A percentile compares a stretch with the other conserved stretches of the same genome.
Evolutionary conservation across 345 rosid species (phyloP).

Genomic region (Melaleuca quinquenervia): DNA sequence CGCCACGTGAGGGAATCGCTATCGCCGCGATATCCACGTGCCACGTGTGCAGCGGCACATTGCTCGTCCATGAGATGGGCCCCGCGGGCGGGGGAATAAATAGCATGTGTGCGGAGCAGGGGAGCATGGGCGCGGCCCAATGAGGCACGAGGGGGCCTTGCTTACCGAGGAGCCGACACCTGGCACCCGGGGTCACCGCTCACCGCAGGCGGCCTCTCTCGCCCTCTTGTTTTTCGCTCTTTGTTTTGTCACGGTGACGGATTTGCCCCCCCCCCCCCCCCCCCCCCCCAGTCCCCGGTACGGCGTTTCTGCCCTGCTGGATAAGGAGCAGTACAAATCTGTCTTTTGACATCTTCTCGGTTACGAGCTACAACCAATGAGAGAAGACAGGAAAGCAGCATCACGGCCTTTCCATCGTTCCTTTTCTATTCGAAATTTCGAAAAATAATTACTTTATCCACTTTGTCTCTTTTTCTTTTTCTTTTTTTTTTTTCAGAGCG

Average conservation of each 20-base stretch:
- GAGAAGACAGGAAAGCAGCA: neutral
- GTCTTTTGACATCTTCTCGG: neutral
- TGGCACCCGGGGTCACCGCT: constrained; percentile 23
- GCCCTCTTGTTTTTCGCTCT: neutral
- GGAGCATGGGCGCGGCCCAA: neutral
- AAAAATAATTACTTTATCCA: neutral
- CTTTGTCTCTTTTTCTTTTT: neutral
- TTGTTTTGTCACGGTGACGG: neutral
- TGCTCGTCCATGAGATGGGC: neutral
- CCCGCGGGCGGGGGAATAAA: neutral
- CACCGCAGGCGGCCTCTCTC: neutral
- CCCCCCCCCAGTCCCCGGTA: neutral
- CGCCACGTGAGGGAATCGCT: constrained; percentile 16
- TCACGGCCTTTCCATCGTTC: neutral
- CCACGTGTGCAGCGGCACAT: constrained; percentile 13
- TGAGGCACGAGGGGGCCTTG: neutral
- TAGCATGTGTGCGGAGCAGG: neutral
- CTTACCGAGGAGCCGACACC: constrained; percentile 14
- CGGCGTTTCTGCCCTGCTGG: neutral
- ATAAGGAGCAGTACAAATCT: neutral
- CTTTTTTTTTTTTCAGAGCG: too few species aligned
- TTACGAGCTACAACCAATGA: too few species aligned
- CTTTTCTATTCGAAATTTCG: neutral
- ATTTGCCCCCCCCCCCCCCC: neutral
- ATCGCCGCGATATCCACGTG: neutral